Percentiles rank a stretch among this genome's conserved stretches.
Evolutionary conservation across 1,284 basidiomycete species (phyloP).

Genomic region (Rhodotorula mucilaginosa): DNA sequence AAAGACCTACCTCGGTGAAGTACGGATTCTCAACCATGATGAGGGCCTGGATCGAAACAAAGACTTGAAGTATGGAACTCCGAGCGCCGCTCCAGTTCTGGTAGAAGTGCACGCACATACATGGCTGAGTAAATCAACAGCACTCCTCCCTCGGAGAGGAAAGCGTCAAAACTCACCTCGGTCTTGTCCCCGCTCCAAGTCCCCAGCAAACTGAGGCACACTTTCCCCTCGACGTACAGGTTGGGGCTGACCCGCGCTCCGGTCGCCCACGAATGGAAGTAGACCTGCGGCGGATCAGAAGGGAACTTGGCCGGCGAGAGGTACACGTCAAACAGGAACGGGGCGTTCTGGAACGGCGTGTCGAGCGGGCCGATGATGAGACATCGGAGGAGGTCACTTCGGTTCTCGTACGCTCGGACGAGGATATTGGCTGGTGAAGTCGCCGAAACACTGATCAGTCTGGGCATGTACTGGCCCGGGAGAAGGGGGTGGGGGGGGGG

Average conservation of each 20-base stretch:
- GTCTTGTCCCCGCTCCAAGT: slow-evolving; percentile 86
- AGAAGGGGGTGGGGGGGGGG: too few species aligned
- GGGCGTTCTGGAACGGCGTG: slow-evolving; percentile 72
- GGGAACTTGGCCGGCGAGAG: slow-evolving; percentile 79
- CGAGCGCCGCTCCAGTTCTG: slow-evolving; percentile 57
- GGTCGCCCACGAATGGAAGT: slow-evolving; percentile 91
- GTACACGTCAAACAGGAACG: slow-evolving; percentile 92
- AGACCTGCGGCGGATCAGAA: slow-evolving; percentile 76
- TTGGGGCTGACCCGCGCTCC: slow-evolving; percentile 74
- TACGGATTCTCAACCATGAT: slow-evolving; percentile 88
- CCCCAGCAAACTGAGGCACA: slow-evolving; percentile 84
- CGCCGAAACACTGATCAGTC: background rate
- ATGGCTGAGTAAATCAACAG: background rate
- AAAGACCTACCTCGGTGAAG: slow-evolving; percentile 48
- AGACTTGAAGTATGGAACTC: slow-evolving; percentile 83
- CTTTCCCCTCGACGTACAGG: slow-evolving; percentile 75
- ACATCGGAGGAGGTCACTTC: slow-evolving; percentile 78
- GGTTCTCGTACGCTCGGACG: slow-evolving; percentile 62
- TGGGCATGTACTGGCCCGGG: too few species aligned
- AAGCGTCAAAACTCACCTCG: slow-evolving; percentile 56
- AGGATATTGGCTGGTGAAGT: slow-evolving; percentile 52
- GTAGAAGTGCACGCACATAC: background rate
- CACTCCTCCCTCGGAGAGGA: background rate
- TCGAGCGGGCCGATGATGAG: slow-evolving; percentile 90
- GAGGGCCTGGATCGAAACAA: slow-evolving; percentile 89